These are phyloP conservation scores for Aegilops longissima DNA, from an alignment of 176 grass and related monocot species.

Conservation along the genomic window DNA sequence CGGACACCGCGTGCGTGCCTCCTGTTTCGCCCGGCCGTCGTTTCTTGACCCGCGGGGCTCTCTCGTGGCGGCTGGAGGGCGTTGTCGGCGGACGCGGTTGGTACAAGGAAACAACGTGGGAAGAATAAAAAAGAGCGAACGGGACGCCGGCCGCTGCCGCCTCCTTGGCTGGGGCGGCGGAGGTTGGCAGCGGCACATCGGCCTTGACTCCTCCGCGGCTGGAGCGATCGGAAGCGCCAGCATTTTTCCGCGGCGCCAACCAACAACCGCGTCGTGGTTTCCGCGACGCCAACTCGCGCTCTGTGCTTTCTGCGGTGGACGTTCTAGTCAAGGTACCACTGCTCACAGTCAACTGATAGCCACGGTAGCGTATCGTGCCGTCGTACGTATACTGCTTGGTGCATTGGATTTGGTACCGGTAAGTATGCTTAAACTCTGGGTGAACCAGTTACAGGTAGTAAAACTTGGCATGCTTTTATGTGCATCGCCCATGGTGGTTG, in stretches of 20 bases:
- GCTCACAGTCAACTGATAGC: not conserved
- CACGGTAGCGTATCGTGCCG: not conserved
- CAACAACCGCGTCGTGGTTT: constrained; percentile 16
- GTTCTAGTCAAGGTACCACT: not conserved
- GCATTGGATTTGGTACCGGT: too few relatives aligned
- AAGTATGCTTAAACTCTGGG: too few relatives aligned
- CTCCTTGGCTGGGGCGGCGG: not conserved
- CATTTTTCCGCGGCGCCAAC: constrained; percentile 26
- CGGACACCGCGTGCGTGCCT: not conserved
- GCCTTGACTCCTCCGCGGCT: too few relatives aligned
- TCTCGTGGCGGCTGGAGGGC: too few relatives aligned
- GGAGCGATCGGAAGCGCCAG: not conserved
- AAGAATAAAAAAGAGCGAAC: not conserved
- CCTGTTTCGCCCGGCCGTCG: constrained; percentile 21
- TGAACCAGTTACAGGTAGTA: too few relatives aligned
- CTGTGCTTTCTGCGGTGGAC: not conserved
- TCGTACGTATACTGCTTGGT: too few relatives aligned
- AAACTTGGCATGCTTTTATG: too few relatives aligned
- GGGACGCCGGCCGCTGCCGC: not conserved
- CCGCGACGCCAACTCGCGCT: not conserved
- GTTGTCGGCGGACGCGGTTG: too few relatives aligned
- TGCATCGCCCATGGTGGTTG: too few relatives aligned
- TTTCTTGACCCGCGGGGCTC: constrained; percentile 1
- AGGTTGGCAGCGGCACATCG: not conserved
- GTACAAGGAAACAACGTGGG: not conserved